Evolutionary conservation across 1,284 basidiomycete species (phyloP).

Genomic region (Macrocystidia cucumis): DNA sequence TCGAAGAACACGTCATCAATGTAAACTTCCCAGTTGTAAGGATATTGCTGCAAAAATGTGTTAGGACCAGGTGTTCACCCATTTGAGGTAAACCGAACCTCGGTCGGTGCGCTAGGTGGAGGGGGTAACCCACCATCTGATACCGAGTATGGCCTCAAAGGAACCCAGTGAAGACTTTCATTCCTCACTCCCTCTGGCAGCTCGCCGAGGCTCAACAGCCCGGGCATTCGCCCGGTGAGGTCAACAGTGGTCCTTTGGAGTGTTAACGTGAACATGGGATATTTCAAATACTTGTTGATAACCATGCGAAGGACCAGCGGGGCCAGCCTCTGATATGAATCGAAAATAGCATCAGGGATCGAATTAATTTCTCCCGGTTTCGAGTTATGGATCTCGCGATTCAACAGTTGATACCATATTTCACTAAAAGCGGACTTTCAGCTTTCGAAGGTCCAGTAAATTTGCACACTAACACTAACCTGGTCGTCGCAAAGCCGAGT

Average conservation of each 20-base stretch:
- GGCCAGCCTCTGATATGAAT: constrained; percentile 10
- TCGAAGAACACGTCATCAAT: constrained; percentile 54
- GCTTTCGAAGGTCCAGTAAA: too few relatives aligned
- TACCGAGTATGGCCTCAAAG: constrained; percentile 35
- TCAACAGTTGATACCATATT: too few relatives aligned
- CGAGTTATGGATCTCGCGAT: too few relatives aligned
- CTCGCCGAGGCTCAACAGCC: constrained; percentile 41
- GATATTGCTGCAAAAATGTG: constrained; percentile 16
- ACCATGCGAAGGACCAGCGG: constrained; percentile 31
- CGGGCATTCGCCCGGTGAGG: constrained; percentile 37
- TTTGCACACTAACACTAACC: too few relatives aligned
- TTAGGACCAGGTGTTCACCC: not conserved
- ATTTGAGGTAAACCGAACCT: constrained; percentile 22
- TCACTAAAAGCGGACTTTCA: too few relatives aligned
- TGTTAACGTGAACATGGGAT: constrained; percentile 31
- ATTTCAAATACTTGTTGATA: constrained; percentile 19
- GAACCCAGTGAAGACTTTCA: constrained; percentile 41
- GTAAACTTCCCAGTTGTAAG: constrained; percentile 49
- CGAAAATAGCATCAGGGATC: too few relatives aligned
- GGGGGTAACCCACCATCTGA: constrained; percentile 33
- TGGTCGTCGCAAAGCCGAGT: too few relatives aligned
- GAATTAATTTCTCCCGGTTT: too few relatives aligned
- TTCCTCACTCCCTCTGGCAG: constrained; percentile 34
- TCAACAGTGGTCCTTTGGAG: constrained; percentile 42
- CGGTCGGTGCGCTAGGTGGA: constrained; percentile 33